Evolutionary conservation across 352 stramenopile genomes (phyloP).

Genomic region (Globisporangium camurandrum): DNA sequence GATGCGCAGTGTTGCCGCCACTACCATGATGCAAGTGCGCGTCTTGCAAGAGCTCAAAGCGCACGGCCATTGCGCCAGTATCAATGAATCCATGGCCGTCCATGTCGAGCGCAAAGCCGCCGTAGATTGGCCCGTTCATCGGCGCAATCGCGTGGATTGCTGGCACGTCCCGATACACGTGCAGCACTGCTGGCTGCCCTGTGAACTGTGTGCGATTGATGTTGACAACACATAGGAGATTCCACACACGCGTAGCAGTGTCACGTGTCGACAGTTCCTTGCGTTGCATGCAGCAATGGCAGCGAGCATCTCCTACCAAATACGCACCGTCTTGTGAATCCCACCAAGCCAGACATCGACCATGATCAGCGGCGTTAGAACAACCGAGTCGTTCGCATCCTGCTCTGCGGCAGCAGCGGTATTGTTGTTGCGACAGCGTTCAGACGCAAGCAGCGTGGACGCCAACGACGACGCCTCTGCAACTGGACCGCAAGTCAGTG

Average conservation of each 20-base stretch:
- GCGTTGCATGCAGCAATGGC: no score
- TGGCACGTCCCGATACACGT: conserved; percentile 46
- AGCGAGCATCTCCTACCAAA: not conserved
- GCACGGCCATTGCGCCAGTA: conserved; percentile 46
- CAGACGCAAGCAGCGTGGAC: not conserved
- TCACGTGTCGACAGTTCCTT: no score
- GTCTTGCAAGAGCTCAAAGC: conserved; percentile 45
- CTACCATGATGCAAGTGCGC: not conserved
- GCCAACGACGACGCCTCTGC: not conserved
- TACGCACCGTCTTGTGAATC: conserved; percentile 39
- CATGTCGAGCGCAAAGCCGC: conserved; percentile 48
- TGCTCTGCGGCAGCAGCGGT: no score
- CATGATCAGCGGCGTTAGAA: conserved; percentile 23
- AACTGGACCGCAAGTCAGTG: not conserved
- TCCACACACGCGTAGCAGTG: not conserved
- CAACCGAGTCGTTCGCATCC: no score
- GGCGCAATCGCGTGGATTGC: conserved; percentile 31
- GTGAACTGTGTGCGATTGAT: conserved; percentile 68
- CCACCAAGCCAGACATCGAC: conserved; percentile 60
- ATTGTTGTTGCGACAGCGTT: no score
- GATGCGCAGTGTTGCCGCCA: not conserved
- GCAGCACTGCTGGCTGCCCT: conserved; percentile 31
- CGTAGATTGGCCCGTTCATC: conserved; percentile 73
- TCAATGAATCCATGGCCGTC: conserved; percentile 59
- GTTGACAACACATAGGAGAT: not conserved